phyloP scores from a whole-genome alignment of 352 stramenopile genomes.

The Phytophthora parvispora region DNA sequence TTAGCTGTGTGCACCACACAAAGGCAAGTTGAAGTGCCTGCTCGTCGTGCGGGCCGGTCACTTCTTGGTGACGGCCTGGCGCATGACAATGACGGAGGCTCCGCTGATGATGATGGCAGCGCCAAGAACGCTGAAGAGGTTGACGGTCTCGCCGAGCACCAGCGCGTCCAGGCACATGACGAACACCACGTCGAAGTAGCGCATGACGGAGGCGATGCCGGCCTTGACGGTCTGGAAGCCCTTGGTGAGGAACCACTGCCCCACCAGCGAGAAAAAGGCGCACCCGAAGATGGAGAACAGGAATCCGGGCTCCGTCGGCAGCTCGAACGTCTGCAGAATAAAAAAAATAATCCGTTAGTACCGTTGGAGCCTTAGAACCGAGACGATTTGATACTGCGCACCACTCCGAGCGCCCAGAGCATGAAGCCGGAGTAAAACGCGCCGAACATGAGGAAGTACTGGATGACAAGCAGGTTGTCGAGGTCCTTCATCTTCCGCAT shows the following conservation, averaged over 20 bases:
- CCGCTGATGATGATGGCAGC: constrained; percentile 58
- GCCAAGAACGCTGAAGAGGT: constrained; percentile 61
- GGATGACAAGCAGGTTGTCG: constrained; percentile 48
- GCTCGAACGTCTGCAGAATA: constrained; percentile 11
- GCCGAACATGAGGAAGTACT: constrained; percentile 63
- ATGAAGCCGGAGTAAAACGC: constrained; percentile 36
- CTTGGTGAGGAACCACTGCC: constrained; percentile 63
- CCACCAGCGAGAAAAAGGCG: constrained; percentile 59
- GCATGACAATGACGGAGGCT: constrained; percentile 59
- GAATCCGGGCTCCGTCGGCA: constrained; percentile 25
- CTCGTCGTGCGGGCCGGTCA: too few relatives aligned
- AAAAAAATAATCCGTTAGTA: neutral
- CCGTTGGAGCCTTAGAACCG: too few relatives aligned
- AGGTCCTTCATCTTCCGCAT: constrained; percentile 64
- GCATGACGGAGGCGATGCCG: constrained; percentile 73
- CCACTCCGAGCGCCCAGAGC: constrained; percentile 33
- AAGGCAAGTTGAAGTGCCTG: constrained; percentile 4
- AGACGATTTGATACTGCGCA: constrained; percentile 25
- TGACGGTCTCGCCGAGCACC: constrained; percentile 62
- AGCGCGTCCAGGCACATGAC: constrained; percentile 63
- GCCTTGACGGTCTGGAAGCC: constrained; percentile 71
- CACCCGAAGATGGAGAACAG: constrained; percentile 54
- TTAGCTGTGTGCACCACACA: neutral
- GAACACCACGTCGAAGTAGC: constrained; percentile 79
- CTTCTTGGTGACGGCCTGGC: constrained; percentile 21